Evolutionary conservation across 495 filamentous ascomycete genomes (phyloP), one percentile per base, ranked within the genome.

Genomic region (Lasiosphaeria miniovina): DNA sequence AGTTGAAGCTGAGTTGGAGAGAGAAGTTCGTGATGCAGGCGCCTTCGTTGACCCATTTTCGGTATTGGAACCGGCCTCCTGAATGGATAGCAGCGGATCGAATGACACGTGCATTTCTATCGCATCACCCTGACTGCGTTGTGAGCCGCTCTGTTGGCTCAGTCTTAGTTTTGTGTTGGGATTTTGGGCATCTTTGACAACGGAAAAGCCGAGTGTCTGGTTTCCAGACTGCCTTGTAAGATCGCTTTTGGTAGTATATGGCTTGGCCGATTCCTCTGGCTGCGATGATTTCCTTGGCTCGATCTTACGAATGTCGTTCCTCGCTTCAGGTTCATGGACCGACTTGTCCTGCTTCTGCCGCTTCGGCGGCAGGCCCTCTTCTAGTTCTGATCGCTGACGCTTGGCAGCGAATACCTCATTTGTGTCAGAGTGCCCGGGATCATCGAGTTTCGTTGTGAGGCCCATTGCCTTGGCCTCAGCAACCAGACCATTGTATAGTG

Each of bases 111-210:
- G 67, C 48, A 77, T 80, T 58, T 65, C 72, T 12, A 46, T 54
- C 4, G 71, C 54, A 12, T 11, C 74, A 69, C 67, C 66, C 36
- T 75, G 71, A 15, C 67, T 73, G 46, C 60, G 61, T 59, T 78
- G 77, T 45, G 77, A 79, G 41, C 74, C 73, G 36, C 75, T 83
- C 34, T 77, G 78, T 70, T 95, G 90, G 68, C 88, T 93, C 52
- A 91, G 81, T 57, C 88, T 81, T 40, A 85, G 58, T 6, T 80
- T 73, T 2, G 88, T 90, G 59, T 78, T 80, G 33, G 82, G 80
- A 60, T 90, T 83, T 60, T 87, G 82, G 0, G 88, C 82, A 60
- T 94, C 83, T 71, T 96, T 96, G 14, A 95, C 90, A 9, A 93
- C 84, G 1, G 88, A 82, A 63, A 90, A 96, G 14, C 76, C 77